phyloP scores from a whole-genome alignment of 2,329 filamentous ascomycete genomes.

The Paecilomyces sp. region DNA sequence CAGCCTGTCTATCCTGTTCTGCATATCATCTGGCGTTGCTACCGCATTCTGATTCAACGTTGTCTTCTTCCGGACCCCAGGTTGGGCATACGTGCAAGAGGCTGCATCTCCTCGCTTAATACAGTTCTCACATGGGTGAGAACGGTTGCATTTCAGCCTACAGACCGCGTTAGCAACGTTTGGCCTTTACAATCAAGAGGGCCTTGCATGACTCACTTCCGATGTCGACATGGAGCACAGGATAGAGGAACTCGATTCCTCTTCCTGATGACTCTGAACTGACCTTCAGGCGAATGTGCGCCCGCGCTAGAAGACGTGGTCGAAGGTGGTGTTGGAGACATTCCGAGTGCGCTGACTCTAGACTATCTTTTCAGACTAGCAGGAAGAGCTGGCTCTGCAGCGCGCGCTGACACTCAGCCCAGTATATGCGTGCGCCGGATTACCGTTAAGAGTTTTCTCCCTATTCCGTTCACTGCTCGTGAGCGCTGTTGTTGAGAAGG shows the following conservation, averaged over 20 bases:
- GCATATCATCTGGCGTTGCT: conserved; percentile 85
- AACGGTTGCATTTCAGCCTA: conserved; percentile 85
- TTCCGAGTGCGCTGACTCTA: conserved; percentile 13
- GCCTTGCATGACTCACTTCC: conserved; percentile 61
- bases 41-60: conserved; percentile 47
- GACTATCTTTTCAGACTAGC: not conserved
- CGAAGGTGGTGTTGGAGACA: conserved; percentile 36
- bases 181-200: not conserved
- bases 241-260: conserved; percentile 87
- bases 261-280: conserved; percentile 83
- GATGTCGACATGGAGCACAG: conserved; percentile 81
- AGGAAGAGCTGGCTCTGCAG: not conserved
- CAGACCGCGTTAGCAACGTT: conserved; percentile 13
- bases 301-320: conserved; percentile 68
- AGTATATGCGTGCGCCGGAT: not conserved
- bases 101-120: conserved; percentile 74
- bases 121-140: conserved; percentile 88
- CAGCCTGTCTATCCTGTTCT: conserved; percentile 91
- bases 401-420: not conserved
- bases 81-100: conserved; percentile 75
- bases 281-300: conserved; percentile 72
- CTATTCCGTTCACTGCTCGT: not conserved
- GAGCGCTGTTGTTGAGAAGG: not conserved
- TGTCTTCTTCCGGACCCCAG: conserved; percentile 64
- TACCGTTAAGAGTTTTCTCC: not conserved